Evolutionary conservation across 2,329 filamentous ascomycete species (phyloP).

Genomic region (Aureobasidium sp.): DNA sequence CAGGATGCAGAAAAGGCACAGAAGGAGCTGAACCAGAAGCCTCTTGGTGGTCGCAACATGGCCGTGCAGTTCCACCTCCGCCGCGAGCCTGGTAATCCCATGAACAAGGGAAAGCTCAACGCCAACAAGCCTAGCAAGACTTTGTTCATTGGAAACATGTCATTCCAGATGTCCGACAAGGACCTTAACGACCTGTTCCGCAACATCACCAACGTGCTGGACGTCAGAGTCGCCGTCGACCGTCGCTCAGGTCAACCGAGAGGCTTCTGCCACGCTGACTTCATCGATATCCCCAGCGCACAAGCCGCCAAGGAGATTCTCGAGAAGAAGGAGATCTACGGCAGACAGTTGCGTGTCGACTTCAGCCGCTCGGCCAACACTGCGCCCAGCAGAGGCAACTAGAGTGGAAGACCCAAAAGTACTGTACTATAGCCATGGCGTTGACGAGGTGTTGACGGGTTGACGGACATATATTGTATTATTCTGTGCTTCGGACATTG

Average conservation of each 20-base stretch:
- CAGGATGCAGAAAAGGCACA: conserved; percentile 51
- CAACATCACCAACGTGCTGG: conserved; percentile 60
- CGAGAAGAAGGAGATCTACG: conserved; percentile 53
- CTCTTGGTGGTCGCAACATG: conserved; percentile 58
- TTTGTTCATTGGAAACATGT: conserved; percentile 79
- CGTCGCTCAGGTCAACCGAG: conserved; percentile 70
- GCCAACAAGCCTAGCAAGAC: conserved; percentile 49
- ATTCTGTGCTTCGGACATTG: not conserved
- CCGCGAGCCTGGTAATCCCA: conserved; percentile 20
- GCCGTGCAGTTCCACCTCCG: conserved; percentile 53
- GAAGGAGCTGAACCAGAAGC: conserved; percentile 50
- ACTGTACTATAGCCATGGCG: conserved; percentile 9
- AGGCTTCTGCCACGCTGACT: conserved; percentile 81
- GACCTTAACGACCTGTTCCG: conserved; percentile 75
- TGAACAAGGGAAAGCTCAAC: not conserved
- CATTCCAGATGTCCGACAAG: conserved; percentile 75
- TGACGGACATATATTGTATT: not conserved
- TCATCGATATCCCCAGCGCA: conserved; percentile 62
- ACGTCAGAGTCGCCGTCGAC: conserved; percentile 78
- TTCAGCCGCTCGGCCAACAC: conserved; percentile 36
- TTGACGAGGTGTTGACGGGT: not conserved
- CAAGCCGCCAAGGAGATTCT: conserved; percentile 52
- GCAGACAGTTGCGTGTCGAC: conserved; percentile 59
- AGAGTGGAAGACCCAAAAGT: not conserved
- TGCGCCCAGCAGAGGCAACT: not conserved